Evolutionary conservation across 164 flowering plant genomes (phyloP).

Genomic region (Malania oleifera): DNA sequence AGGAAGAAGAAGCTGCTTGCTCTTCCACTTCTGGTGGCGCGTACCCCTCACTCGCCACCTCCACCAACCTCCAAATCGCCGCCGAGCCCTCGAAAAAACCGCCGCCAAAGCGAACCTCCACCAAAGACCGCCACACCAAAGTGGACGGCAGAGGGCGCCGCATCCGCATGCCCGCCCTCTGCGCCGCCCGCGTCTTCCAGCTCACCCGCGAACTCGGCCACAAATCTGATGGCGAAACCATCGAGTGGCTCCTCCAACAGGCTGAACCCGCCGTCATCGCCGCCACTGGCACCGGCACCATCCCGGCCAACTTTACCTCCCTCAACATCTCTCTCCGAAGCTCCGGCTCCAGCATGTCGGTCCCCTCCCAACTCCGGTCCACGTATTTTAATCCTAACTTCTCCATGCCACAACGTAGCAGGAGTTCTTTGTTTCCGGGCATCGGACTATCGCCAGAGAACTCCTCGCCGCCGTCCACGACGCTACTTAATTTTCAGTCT

Average conservation of each 20-base stretch:
- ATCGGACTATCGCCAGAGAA: conserved; percentile 27
- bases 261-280: conserved; percentile 76
- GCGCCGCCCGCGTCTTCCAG: conserved; percentile 69
- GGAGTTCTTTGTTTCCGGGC: conserved; percentile 27
- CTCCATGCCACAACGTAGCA: conserved; percentile 28
- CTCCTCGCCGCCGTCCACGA: conserved; percentile 11
- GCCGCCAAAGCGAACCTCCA: conserved; percentile 52
- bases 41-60: conserved; percentile 25
- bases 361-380: conserved; percentile 57
- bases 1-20: conserved; percentile 28
- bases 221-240: conserved; percentile 68
- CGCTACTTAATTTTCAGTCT: conserved; percentile 37
- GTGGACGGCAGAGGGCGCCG: conserved; percentile 68
- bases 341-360: conserved; percentile 58
- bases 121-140: conserved; percentile 71
- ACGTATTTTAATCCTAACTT: conserved; percentile 39
- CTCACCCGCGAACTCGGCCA: conserved; percentile 68
- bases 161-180: conserved; percentile 68
- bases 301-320: conserved; percentile 68
- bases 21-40: conserved; percentile 26
- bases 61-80: conserved; percentile 13
- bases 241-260: conserved; percentile 69
- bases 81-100: conserved; percentile 39
- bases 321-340: conserved; percentile 56
- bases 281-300: conserved; percentile 72